Evolutionary conservation across 2,329 filamentous ascomycete genomes (phyloP).

Genomic region (Ophiognomonia clavigignenti-juglandacearum): DNA sequence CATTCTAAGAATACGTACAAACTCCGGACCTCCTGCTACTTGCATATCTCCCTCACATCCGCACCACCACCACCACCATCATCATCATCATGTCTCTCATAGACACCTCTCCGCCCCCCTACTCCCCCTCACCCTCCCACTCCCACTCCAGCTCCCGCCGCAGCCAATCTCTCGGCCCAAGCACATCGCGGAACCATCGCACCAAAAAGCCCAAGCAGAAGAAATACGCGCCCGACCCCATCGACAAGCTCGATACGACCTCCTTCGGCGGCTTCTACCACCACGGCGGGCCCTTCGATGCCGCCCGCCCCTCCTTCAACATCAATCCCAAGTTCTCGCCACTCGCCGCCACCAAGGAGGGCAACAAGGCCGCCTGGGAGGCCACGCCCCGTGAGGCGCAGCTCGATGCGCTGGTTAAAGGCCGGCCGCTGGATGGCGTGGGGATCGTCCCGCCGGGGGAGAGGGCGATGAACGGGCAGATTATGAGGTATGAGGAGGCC

Average conservation of each 20-base stretch:
- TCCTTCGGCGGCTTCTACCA: constrained; percentile 66
- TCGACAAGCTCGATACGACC: constrained; percentile 71
- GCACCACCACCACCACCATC: neutral
- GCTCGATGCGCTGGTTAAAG: constrained; percentile 64
- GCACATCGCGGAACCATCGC: constrained; percentile 60
- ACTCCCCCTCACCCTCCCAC: no score
- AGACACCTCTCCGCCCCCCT: constrained; percentile 6
- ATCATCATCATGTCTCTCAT: constrained; percentile 13
- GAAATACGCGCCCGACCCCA: constrained; percentile 55
- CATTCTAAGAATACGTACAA: no score
- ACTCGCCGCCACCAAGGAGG: constrained; percentile 67
- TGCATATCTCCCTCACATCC: neutral
- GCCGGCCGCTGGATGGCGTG: constrained; percentile 77
- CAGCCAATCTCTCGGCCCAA: no score
- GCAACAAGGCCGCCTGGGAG: constrained; percentile 70
- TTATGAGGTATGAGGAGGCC: constrained; percentile 80
- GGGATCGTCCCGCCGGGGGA: constrained; percentile 71
- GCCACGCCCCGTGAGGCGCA: constrained; percentile 80
- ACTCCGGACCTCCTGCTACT: no score
- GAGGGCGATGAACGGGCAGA: constrained; percentile 61
- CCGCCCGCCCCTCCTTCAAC: constrained; percentile 72
- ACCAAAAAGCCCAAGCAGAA: constrained; percentile 34
- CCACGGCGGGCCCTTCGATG: constrained; percentile 87
- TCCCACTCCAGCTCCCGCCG: constrained; percentile 7
- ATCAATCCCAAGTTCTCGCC: constrained; percentile 58